Base-by-base conservation (phyloP, 2,329 filamentous ascomycete species). In the Colletotrichum higginsianum region DNA sequence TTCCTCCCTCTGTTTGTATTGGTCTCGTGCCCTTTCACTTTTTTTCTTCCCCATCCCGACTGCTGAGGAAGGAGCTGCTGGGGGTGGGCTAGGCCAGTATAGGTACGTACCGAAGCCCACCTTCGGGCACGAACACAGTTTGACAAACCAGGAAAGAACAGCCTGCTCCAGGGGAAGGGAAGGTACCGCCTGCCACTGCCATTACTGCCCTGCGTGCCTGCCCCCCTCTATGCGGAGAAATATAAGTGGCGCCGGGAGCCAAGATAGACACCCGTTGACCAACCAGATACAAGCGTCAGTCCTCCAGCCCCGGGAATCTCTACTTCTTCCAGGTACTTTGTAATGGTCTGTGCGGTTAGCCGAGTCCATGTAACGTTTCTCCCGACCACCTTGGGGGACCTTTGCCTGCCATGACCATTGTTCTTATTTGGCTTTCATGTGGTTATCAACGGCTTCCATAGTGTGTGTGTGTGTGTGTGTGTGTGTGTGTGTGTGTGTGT, bases 281-380 rank as follows among this genome's bases (percentile, higher is more conserved):
- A 40, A 66, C 61, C 61, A 16, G 52, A 18, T 16, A 40, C 40
- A 47, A 70, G 53, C 23, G 7, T 30, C n/a, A 2, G 30, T 35
- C 8, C 8, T 35, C 21, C 44, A 15, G 18, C 30, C 26, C 11
- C 1, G 5, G 11, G 9, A 35, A 35, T 35, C 8, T 1, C 30
- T 8, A 9, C 8, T 9, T 35, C 30, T 8, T 8, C 6, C 1
- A 35, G 30, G 8, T 35, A 35, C 30, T 35, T 35, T 2, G 30
- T 35, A 35, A 2, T 23, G n/a, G 46, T 18, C 58, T 46, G 46
- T 40, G 44, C 46, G n/a, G 8, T 35, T 35, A 35, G 12, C 15
- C 8, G 21, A 30, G 58, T 60, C 42, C 74, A 75, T 75, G 74
- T 75, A 75, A 75, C 74, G 74, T 75, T 75, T 73, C 74, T 23